Evolutionary conservation across 257 asterid species (phyloP), one percentile per base, ranked within the genome.

Genomic region (Solanum infundibuliforme): DNA sequence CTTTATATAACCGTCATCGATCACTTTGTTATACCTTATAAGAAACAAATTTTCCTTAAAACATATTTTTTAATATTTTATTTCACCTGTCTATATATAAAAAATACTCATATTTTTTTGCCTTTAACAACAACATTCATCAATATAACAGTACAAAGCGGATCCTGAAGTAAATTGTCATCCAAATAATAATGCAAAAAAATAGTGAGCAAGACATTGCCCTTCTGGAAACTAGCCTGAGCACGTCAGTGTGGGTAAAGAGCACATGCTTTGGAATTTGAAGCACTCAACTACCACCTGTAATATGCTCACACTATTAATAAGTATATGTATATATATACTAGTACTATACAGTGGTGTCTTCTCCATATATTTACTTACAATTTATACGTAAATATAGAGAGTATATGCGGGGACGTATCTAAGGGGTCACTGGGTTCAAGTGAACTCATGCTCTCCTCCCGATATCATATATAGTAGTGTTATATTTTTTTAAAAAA

Each of bases 241-340:
- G 85, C 68, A 48, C 85, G 85, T 27, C 41, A 81, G 43, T 29
- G 43, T 82, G 85, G 85, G 85, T 48, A 82, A 82, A 29, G 85
- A 31, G 29, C 43, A 82, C 86, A 82, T 82, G 86, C 86, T 82
- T 82, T 82, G 86, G 86, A 82, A 48, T 82, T 82, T 48, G 86
- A 82, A 82, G 69, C 86, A 82, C 86, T 82, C 86, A 82, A 82
- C 71, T 48, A 82, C 86, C 43, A 82, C 86, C 69, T 82, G 86
- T 82, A 31, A 82, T 79, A 82, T 48, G 86, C 69, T 82, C 86
- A 48, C 71, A 27, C 31, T 35, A 60, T 32, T 48, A 48, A 48
- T 81, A 48, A 18, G 41, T 48, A 9, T 29, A 25, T 29, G 38
- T 86, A 20, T 69, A 7, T 58, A 32, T 31, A 29, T 27, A 27